Percentiles rank a stretch among this genome's conserved stretches.
Evolutionary conservation across 768 basidiomycete species (phyloP).

Genomic region (Mycena crocata): DNA sequence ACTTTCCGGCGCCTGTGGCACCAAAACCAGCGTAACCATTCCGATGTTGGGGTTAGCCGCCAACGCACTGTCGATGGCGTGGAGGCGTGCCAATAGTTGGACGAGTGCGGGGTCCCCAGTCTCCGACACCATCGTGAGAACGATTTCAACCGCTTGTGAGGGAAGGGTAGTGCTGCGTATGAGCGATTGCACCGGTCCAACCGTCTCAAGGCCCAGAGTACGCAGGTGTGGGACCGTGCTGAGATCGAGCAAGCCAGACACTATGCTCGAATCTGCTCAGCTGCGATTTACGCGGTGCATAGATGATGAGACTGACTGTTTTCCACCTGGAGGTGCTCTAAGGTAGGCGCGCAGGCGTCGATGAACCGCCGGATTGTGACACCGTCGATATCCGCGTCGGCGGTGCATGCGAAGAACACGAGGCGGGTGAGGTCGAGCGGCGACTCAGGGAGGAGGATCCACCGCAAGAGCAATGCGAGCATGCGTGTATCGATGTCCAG

Average conservation of each 20-base stretch:
- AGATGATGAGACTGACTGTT: background rate
- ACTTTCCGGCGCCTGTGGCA: background rate
- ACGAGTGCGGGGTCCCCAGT: background rate
- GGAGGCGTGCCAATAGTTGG: background rate
- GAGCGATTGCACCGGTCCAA: background rate
- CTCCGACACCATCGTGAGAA: constrained; percentile 1
- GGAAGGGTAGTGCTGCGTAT: background rate
- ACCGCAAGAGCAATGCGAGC: constrained; percentile 12
- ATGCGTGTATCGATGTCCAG: constrained; percentile 18
- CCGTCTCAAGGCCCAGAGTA: background rate
- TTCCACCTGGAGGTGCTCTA: constrained; percentile 13
- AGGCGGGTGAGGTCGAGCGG: constrained; percentile 19
- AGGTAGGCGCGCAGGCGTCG: background rate
- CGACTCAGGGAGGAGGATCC: constrained; percentile 26
- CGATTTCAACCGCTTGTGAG: constrained; percentile 4
- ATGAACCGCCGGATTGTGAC: constrained; percentile 3
- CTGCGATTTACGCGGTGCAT: background rate
- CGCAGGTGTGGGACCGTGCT: background rate
- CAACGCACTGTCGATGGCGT: background rate
- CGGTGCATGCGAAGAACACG: constrained; percentile 5
- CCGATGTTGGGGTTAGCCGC: background rate
- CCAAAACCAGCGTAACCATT: background rate
- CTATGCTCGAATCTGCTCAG: background rate
- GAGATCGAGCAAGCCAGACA: constrained; percentile 3
- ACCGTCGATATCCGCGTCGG: constrained; percentile 2